These are phyloP conservation scores for Trichophyton rubrum DNA, from an alignment of 2,329 filamentous ascomycete species.

Conservation along the genomic window DNA sequence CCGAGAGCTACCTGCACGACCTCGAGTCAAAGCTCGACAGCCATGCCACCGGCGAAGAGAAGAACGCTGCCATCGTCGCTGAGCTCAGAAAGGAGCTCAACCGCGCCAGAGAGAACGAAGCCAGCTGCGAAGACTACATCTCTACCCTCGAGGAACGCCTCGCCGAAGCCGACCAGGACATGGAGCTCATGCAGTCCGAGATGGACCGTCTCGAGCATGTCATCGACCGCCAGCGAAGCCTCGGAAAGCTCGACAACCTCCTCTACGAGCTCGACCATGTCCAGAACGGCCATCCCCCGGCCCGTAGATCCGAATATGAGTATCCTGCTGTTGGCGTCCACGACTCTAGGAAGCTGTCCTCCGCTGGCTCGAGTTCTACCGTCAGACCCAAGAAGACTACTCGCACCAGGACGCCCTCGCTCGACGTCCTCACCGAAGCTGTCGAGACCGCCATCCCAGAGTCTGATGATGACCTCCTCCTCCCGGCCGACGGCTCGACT, in stretches of 20 bases:
- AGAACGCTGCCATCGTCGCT: constrained; percentile 69
- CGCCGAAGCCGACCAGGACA: constrained; percentile 89
- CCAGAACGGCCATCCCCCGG: no score
- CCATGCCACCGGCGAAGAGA: constrained; percentile 82
- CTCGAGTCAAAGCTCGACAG: constrained; percentile 83
- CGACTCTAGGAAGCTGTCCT: constrained; percentile 18
- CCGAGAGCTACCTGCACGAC: constrained; percentile 84
- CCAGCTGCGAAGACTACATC: constrained; percentile 88
- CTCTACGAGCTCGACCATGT: constrained; percentile 76
- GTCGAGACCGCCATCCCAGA: constrained; percentile 35
- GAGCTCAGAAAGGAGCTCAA: constrained; percentile 87
- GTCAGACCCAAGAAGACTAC: constrained; percentile 18
- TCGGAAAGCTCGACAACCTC: constrained; percentile 87
- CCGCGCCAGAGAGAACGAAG: constrained; percentile 78
- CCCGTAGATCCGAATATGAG: no score
- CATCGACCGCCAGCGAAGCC: constrained; percentile 83
- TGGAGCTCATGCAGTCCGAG: constrained; percentile 92
- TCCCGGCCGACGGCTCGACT: constrained; percentile 22
- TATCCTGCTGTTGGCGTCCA: no score
- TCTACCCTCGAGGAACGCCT: constrained; percentile 90
- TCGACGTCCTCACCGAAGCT: constrained; percentile 34
- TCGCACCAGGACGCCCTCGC: constrained; percentile 22
- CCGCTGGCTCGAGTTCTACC: constrained; percentile 12
- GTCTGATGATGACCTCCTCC: constrained; percentile 26
- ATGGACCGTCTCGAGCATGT: constrained; percentile 90